Base-by-base conservation (phyloP, 352 stramenopile species). In the Chrysophaeum taylorii region DNA sequence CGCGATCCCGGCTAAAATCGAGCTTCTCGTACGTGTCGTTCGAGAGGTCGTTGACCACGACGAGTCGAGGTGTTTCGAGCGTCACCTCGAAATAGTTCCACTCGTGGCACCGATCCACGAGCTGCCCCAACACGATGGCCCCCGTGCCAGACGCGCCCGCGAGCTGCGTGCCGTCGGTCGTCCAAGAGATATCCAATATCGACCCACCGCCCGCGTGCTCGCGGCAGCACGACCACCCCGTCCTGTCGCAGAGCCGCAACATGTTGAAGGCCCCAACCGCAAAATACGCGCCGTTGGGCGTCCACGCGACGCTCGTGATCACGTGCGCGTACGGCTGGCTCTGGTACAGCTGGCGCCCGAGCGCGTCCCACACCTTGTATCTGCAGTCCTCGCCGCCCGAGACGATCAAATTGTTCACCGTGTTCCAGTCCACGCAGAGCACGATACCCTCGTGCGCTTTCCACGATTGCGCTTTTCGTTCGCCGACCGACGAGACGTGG, bases 371-470 rank as follows among this genome's bases (percentile, higher is more conserved):
- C 16, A 96, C 45, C 57, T 66, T 66, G 75, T 96, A 97, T 33
- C 89, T 83, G 7, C 91, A 83, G 73, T 97, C 91, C 79, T 97
- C 91, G 2, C 90, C 89, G 33, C 91, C 91, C 14, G 84, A 94
- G 45, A 96, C 81, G 64, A 97, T 84, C 29, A 87, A 84, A 52
- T 92, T 89, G 71, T 91, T 94, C 60, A 94, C 92, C 43, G 85
- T 80, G 68, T 91, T 95, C 91, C 91, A 97, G 76, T 96, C 89
- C n/a, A 94, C 74, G 45, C 85, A 92, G 29, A 94, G 75, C 70
- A 96, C 92, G 23, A 85, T 81, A 39, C 87, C 88, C 60, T 94
- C 89, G 75, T 96, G 90, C 2, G 84, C 90, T 52, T 92, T 91
- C 90, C 90, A 96, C 52, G 88, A 79, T 52, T 94, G 43, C 43